These are phyloP conservation scores for Aspergillaceae sp. DNA, from an alignment of 2,329 filamentous ascomycete species.

Conservation along the genomic window DNA sequence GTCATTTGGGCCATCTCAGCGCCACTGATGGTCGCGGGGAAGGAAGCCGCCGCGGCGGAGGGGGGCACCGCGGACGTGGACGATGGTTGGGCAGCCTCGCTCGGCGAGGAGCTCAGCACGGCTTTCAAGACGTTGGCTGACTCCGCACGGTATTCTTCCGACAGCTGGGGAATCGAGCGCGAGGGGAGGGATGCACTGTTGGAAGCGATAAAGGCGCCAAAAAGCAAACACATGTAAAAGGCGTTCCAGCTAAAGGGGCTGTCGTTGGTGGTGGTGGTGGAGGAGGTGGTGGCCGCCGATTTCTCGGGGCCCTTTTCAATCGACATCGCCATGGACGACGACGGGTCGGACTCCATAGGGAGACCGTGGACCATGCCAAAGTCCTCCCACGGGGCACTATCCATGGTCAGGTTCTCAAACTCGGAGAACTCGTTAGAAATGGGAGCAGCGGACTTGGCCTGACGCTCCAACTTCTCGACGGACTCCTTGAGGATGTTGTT, in stretches of 20 bases:
- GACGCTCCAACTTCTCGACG: constrained; percentile 41
- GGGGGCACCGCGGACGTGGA: constrained; percentile 15
- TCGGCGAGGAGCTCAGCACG: constrained; percentile 38
- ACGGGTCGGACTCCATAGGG: constrained; percentile 32
- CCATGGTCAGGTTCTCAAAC: constrained; percentile 78
- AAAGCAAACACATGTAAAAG: constrained; percentile 91
- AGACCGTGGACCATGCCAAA: constrained; percentile 65
- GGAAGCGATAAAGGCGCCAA: constrained; percentile 91
- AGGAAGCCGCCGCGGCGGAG: constrained; percentile 12
- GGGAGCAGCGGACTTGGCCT: constrained; percentile 38
- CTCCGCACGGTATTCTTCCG: constrained; percentile 40
- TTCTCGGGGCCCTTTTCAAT: constrained; percentile 33
- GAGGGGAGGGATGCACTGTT: constrained; percentile 57
- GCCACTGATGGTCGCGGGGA: constrained; percentile 27
- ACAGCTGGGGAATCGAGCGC: constrained; percentile 47
- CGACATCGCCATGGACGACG: constrained; percentile 24
- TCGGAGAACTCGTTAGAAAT: constrained; percentile 63
- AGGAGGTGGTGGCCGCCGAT: constrained; percentile 33
- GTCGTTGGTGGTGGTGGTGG: constrained; percentile 42
- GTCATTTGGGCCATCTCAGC: constrained; percentile 34
- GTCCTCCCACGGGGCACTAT: constrained; percentile 67
- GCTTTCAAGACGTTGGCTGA: constrained; percentile 41
- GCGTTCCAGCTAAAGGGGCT: constrained; percentile 59
- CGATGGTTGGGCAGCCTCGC: constrained; percentile 30
- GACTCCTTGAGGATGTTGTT: constrained; percentile 69